Conservation (phyloP, 441 rosid genomes). For the Theobroma grandiflorum region DNA sequence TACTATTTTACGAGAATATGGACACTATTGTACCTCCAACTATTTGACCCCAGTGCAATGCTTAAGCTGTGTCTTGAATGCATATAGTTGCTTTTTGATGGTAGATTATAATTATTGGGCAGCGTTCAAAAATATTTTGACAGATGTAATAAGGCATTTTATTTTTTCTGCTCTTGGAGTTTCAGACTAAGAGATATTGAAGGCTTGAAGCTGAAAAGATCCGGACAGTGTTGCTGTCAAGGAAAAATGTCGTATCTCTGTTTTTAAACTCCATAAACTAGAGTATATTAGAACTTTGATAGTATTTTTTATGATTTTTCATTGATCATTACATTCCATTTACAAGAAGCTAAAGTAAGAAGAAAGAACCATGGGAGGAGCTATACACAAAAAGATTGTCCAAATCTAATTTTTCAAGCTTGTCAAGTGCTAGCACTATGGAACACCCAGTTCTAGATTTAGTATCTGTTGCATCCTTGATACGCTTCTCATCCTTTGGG, state of each 20-base stretch:
- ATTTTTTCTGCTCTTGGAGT: background rate
- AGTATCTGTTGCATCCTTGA: background rate
- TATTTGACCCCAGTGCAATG: background rate
- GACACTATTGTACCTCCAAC: background rate
- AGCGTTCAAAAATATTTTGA: too few relatives aligned
- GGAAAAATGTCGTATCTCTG: background rate
- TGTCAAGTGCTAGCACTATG: background rate
- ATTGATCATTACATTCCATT: background rate
- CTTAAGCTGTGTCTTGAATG: background rate
- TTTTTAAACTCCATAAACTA: background rate
- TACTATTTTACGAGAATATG: background rate
- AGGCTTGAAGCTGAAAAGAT: background rate
- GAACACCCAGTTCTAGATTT: background rate
- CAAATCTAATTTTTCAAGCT: conserved; percentile 11
- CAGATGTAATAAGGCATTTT: background rate
- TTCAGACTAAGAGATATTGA: background rate
- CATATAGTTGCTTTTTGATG: background rate
- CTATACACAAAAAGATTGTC: background rate
- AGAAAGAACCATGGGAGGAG: background rate
- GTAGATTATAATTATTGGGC: background rate
- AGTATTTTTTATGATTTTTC: background rate
- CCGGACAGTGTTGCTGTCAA: background rate
- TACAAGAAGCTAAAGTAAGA: background rate
- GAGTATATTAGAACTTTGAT: background rate
- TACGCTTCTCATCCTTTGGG: background rate